Evolutionary conservation across 2,329 filamentous ascomycete genomes (phyloP).

Genomic region (Colletotrichum cuscutae): DNA sequence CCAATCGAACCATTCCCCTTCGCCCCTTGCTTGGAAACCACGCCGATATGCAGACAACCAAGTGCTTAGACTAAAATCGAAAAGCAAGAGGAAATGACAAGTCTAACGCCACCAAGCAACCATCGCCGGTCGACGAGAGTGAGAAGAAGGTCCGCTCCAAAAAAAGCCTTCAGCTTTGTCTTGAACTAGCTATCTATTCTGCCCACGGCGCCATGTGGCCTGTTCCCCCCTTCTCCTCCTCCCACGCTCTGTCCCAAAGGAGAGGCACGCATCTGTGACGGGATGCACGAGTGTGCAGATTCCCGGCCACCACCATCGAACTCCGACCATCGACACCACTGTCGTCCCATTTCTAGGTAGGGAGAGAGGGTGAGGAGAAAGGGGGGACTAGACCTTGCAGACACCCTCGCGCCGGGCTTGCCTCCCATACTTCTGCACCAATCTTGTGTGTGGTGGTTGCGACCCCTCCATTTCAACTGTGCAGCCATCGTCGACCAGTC

Average conservation of each 20-base stretch:
- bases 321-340: background rate
- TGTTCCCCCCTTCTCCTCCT: background rate
- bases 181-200: background rate
- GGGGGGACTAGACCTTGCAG: background rate
- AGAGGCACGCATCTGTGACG: constrained; percentile 33
- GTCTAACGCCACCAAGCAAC: constrained; percentile 6
- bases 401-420: constrained; percentile 5
- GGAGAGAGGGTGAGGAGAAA: background rate
- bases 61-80: background rate
- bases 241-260: constrained; percentile 21
- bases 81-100: background rate
- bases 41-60: background rate
- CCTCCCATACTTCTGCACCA: constrained; percentile 1
- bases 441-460: background rate
- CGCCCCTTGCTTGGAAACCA: constrained; percentile 11
- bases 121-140: background rate
- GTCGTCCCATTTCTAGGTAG: background rate
- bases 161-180: background rate
- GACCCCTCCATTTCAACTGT: background rate
- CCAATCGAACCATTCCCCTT: background rate
- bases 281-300: constrained; percentile 34
- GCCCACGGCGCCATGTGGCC: constrained; percentile 5
- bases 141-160: background rate
- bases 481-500: constrained; percentile 12
- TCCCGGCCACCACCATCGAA: constrained; percentile 22